These are phyloP conservation scores for Smithsoniella earleae DNA, from an alignment of 163 green algal species.

Conservation along the genomic window DNA sequence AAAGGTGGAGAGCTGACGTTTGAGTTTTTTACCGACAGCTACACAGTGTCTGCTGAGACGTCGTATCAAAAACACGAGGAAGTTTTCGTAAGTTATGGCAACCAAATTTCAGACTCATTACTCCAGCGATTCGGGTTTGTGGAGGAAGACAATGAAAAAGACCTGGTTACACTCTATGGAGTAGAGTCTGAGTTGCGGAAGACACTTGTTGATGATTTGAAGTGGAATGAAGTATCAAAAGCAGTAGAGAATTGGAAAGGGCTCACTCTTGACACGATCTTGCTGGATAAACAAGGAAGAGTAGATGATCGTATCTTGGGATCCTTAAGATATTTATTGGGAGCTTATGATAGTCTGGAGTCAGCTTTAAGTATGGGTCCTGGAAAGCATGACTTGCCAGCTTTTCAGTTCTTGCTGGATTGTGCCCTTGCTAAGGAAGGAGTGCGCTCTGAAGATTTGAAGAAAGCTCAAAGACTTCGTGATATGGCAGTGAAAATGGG, in stretches of 20 bases:
- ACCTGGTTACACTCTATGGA: slow-evolving; percentile 2
- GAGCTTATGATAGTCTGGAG: background rate
- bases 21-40: slow-evolving; percentile 9
- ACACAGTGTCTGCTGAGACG: background rate
- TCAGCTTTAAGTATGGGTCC: background rate
- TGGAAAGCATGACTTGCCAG: background rate
- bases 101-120: slow-evolving; percentile 15
- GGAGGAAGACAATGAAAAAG: background rate
- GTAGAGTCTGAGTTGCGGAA: background rate
- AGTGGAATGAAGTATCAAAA: background rate
- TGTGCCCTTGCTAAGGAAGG: background rate
- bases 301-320: background rate
- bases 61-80: background rate
- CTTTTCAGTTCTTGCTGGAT: slow-evolving; percentile 13
- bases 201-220: background rate
- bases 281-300: background rate
- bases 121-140: slow-evolving; percentile 16
- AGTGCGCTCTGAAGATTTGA: background rate
- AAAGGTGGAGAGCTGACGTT: background rate
- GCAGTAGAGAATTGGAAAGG: background rate
- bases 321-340: background rate
- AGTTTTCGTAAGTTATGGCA: slow-evolving; percentile 16
- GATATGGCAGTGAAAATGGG: background rate
- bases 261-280: background rate
- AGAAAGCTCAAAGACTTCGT: background rate